These are phyloP conservation scores for Rhododendron henanense DNA, from an alignment of 148 eudicot species.

Conservation along the genomic window DNA sequence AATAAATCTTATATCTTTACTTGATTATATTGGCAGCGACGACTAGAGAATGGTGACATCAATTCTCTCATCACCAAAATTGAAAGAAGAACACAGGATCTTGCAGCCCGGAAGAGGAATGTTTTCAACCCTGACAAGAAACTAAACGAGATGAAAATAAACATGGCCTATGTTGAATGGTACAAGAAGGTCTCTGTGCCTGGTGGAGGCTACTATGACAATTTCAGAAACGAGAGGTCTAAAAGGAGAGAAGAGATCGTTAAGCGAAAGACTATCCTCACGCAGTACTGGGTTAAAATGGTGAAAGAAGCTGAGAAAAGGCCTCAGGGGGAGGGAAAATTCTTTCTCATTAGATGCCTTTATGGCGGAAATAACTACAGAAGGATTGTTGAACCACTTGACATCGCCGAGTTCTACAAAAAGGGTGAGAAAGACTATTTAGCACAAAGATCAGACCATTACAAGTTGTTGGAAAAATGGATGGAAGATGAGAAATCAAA, in stretches of 20 bases:
- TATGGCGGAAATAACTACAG: constrained; percentile 22
- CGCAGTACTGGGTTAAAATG: constrained; percentile 18
- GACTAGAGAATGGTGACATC: background rate
- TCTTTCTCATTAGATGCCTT: constrained; percentile 6
- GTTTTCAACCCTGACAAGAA: constrained; percentile 11
- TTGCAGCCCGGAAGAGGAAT: background rate
- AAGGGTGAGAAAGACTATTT: constrained; percentile 21
- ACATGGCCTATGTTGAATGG: constrained; percentile 28
- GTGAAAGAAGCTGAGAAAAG: constrained; percentile 23
- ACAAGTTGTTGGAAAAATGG: constrained; percentile 26
- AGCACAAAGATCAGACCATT: constrained; percentile 25
- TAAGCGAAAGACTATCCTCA: constrained; percentile 12
- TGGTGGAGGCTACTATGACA: constrained; percentile 24
- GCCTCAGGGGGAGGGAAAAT: constrained; percentile 19
- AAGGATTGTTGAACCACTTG: constrained; percentile 37
- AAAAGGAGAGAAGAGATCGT: constrained; percentile 7
- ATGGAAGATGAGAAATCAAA: constrained; percentile 1
- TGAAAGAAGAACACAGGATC: background rate
- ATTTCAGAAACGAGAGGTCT: constrained; percentile 7
- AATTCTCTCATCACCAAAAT: constrained; percentile 6
- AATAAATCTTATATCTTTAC: background rate
- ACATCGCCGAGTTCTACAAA: constrained; percentile 31
- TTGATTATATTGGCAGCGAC: background rate
- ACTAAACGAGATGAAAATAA: constrained; percentile 23
- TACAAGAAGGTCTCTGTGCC: constrained; percentile 16